Conservation (phyloP, 176 grass and related monocot genomes). For the Phyllostachys edulis region DNA sequence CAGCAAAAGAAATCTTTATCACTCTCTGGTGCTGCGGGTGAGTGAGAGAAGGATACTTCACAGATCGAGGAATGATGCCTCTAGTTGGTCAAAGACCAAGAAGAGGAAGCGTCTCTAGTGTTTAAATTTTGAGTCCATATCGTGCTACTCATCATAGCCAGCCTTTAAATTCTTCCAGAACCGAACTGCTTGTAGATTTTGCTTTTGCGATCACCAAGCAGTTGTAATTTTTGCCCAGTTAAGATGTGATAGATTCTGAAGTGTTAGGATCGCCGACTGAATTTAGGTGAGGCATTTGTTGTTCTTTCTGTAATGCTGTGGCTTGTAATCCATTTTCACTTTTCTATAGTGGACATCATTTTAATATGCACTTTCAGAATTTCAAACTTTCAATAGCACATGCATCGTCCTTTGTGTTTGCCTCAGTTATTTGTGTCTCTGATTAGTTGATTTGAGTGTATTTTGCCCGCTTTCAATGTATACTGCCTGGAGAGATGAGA, state of each 20-base stretch:
- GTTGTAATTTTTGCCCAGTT: neutral
- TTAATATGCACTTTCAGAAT: neutral
- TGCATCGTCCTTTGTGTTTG: neutral
- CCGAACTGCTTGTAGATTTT: neutral
- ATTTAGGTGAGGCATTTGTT: neutral
- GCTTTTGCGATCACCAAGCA: neutral
- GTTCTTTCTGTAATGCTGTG: neutral
- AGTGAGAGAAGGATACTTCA: constrained; percentile 71
- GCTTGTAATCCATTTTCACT: neutral
- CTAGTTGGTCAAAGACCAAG: constrained; percentile 44
- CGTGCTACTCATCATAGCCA: neutral
- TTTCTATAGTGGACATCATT: neutral
- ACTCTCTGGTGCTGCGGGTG: constrained; percentile 74
- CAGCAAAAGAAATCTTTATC: constrained; percentile 55
- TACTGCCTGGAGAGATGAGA: neutral
- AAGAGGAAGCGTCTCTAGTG: constrained; percentile 58
- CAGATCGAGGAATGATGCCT: constrained; percentile 57
- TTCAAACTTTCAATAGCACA: neutral
- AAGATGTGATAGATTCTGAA: neutral
- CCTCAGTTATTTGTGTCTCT: neutral
- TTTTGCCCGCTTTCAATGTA: neutral
- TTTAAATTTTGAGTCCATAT: neutral
- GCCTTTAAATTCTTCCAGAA: neutral
- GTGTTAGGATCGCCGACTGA: neutral
- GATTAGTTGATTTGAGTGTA: neutral